phyloP scores from a whole-genome alignment of 371 early-diverging fungal species.

The Circinella minor region DNA sequence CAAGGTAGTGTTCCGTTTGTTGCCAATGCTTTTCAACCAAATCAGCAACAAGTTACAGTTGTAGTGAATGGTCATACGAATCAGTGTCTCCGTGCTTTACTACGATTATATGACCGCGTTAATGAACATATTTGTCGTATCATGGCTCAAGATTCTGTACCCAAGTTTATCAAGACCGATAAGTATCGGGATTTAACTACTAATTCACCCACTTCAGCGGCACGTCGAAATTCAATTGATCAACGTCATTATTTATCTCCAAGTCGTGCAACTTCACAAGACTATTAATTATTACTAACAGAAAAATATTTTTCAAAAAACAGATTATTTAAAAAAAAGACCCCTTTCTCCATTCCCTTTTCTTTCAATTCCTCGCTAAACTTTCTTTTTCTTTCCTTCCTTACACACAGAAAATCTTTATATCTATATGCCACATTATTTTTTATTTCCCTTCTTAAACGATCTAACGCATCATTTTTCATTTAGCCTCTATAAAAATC shows the following conservation, averaged over 20 bases:
- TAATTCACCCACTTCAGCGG: conserved; percentile 8
- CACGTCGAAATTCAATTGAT: conserved; percentile 13
- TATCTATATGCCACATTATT: conserved; percentile 7
- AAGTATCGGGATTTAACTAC: conserved; percentile 47
- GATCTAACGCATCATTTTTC: neutral
- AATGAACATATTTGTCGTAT: conserved; percentile 75
- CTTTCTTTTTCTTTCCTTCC: conserved; percentile 1
- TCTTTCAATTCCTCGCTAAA: neutral
- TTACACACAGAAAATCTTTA: too few species aligned
- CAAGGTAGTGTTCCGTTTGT: conserved; percentile 28
- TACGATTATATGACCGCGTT: conserved; percentile 64
- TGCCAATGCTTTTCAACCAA: conserved; percentile 28
- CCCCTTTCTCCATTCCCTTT: conserved; percentile 14
- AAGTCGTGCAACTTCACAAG: neutral
- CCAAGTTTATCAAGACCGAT: conserved; percentile 75
- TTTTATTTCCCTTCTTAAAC: neutral
- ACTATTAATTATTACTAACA: too few species aligned
- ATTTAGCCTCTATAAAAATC: neutral
- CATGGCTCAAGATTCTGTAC: conserved; percentile 79
- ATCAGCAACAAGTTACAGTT: conserved; percentile 37
- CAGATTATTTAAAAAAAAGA: neutral
- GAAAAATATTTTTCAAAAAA: neutral
- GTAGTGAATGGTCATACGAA: conserved; percentile 32
- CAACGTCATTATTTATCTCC: neutral
- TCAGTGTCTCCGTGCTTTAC: conserved; percentile 41